Evolutionary conservation across 2,329 filamentous ascomycete species (phyloP).

Genomic region (Diaporthe sp.): DNA sequence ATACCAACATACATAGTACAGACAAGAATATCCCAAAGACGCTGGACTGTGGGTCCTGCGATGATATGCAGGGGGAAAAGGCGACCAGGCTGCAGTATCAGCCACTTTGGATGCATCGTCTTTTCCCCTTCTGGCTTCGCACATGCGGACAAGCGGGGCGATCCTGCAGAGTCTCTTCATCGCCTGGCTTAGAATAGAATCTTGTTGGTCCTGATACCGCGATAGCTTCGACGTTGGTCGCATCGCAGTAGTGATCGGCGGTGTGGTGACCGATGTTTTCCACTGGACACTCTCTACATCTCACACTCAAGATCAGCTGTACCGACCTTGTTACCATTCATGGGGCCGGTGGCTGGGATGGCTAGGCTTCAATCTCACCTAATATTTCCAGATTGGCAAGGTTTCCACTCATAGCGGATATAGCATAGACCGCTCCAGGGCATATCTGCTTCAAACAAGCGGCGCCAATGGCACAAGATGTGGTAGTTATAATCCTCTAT

Average conservation of each 20-base stretch:
- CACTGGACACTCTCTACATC: no score
- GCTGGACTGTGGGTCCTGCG: background rate
- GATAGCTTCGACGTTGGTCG: background rate
- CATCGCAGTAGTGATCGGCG: no score
- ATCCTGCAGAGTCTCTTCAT: background rate
- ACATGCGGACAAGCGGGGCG: background rate
- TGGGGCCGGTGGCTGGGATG: no score
- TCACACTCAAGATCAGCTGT: background rate
- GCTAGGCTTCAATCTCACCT: no score
- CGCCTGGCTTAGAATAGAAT: background rate
- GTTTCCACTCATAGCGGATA: no score
- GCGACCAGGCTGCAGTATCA: background rate
- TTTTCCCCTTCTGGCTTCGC: background rate
- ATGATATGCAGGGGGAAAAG: no score
- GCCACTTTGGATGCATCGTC: background rate
- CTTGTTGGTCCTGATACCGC: background rate
- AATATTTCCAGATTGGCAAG: background rate
- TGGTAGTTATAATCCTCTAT: constrained; percentile 18
- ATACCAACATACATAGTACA: background rate
- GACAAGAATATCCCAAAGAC: background rate
- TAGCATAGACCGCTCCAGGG: background rate
- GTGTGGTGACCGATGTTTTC: no score
- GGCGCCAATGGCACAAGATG: background rate
- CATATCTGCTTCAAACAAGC: background rate
- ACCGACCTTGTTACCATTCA: background rate